These are phyloP conservation scores for Globisporangium nodosum DNA, from an alignment of 352 stramenopile genomes.

Conservation along the genomic window DNA sequence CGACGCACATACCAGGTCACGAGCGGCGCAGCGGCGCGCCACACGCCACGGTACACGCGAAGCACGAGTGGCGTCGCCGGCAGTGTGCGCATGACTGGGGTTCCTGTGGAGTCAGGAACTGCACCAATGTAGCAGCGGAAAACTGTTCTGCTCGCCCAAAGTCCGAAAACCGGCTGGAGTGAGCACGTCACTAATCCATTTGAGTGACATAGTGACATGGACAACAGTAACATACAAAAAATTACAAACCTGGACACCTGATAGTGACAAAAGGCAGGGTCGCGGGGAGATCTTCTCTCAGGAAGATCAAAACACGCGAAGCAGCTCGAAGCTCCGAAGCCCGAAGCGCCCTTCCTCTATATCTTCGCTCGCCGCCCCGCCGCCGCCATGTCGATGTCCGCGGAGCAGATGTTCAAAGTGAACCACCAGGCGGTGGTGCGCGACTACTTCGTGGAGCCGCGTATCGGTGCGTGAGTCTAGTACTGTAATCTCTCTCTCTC, in stretches of 20 bases:
- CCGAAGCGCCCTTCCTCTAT: background rate
- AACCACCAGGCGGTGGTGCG: constrained; percentile 79
- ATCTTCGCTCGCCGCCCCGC: background rate
- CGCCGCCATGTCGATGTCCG: constrained; percentile 39
- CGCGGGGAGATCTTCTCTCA: background rate
- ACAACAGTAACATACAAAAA: too few species aligned
- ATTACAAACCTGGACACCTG: too few species aligned
- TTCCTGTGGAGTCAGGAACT: too few species aligned
- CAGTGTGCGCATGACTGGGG: too few species aligned
- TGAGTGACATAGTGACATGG: too few species aligned
- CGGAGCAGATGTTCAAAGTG: constrained; percentile 62
- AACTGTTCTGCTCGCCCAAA: too few species aligned
- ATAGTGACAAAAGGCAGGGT: too few species aligned
- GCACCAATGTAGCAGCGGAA: too few species aligned
- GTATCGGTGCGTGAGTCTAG: constrained; percentile 46
- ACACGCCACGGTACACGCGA: constrained; percentile 41
- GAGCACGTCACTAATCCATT: too few species aligned
- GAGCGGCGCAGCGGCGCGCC: constrained; percentile 43
- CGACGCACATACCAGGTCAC: constrained; percentile 44
- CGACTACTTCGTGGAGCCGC: constrained; percentile 84
- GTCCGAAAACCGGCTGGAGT: too few species aligned
- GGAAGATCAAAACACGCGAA: background rate
- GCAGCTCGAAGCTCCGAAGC: background rate
- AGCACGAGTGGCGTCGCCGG: background rate
- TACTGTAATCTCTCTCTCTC: too few species aligned